Evolutionary conservation across 441 rosid species (phyloP).

Genomic region (Flueggea neowawraea): DNA sequence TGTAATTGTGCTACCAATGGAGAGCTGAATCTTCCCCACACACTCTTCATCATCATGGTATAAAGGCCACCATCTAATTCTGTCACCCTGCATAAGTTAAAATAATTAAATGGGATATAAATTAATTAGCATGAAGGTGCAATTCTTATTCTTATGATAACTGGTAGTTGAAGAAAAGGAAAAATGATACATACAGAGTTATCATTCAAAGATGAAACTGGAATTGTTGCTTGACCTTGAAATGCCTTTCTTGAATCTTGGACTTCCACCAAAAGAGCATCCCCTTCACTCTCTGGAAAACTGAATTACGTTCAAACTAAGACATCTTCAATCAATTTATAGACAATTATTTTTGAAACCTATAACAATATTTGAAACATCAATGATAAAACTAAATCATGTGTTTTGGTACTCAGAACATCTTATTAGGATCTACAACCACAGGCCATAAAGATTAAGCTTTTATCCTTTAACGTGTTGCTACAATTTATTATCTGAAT

Average conservation of each 20-base stretch:
- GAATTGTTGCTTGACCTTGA: constrained; percentile 74
- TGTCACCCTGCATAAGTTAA: constrained; percentile 58
- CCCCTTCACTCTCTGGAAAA: constrained; percentile 87
- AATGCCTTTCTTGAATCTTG: constrained; percentile 68
- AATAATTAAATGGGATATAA: constrained; percentile 1
- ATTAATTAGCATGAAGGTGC: neutral
- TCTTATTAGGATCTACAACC: too few relatives aligned
- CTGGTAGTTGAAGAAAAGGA: constrained; percentile 17
- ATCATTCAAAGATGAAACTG: constrained; percentile 67
- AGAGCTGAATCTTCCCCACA: constrained; percentile 96
- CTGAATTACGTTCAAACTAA: constrained; percentile 37
- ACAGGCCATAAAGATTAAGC: too few relatives aligned
- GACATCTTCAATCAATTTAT: constrained; percentile 14
- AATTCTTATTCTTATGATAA: neutral
- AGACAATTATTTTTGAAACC: too few relatives aligned
- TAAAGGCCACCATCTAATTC: constrained; percentile 87
- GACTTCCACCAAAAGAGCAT: constrained; percentile 79
- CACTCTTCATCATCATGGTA: constrained; percentile 92
- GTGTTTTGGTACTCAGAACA: too few relatives aligned
- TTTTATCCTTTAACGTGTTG: too few relatives aligned
- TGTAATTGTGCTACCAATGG: constrained; percentile 61
- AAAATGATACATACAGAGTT: constrained; percentile 53
- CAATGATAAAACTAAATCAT: too few relatives aligned
- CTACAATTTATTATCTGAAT: too few relatives aligned
- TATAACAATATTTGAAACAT: too few relatives aligned